Percentiles rank a stretch among this genome's conserved stretches.
Conservation (phyloP, 139 green algal genomes). For the Chlorella vulgaris region DNA sequence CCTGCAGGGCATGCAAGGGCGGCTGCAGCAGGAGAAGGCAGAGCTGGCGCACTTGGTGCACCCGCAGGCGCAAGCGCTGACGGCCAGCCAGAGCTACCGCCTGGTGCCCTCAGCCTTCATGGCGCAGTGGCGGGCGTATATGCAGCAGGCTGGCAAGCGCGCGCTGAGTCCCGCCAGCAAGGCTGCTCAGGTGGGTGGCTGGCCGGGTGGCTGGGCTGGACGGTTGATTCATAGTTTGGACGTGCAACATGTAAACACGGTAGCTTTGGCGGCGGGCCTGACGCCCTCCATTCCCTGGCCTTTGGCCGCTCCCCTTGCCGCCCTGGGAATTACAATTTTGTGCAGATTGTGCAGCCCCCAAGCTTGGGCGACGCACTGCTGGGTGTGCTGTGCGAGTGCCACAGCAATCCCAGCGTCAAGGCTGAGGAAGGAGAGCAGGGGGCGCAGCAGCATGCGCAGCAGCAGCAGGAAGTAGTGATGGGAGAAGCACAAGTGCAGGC, state of each 20-base stretch:
- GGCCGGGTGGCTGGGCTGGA: background rate
- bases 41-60: slow-evolving; percentile 49
- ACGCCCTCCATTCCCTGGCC: too few relatives aligned
- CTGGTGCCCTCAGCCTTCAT: slow-evolving; percentile 69
- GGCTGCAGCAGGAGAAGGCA: slow-evolving; percentile 44
- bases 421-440: background rate
- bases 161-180: background rate
- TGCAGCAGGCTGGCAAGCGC: slow-evolving; percentile 31
- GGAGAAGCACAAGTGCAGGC: too few relatives aligned
- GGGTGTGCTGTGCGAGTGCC: slow-evolving; percentile 56
- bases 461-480: background rate
- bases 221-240: background rate
- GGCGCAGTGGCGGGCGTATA: slow-evolving; percentile 48
- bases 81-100: slow-evolving; percentile 51
- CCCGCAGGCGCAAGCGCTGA: slow-evolving; percentile 36
- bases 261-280: too few relatives aligned
- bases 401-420: slow-evolving; percentile 14
- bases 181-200: background rate
- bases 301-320: too few relatives aligned
- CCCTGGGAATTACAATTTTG: too few relatives aligned
- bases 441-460: background rate
- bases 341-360: slow-evolving; percentile 35
- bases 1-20: slow-evolving; percentile 33
- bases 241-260: too few relatives aligned
- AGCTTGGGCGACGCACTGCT: slow-evolving; percentile 45